A percentile compares a stretch with the other conserved stretches of the same genome.
Conservation (phyloP, 2,329 filamentous ascomycete species). For the Hymenoscyphus albidus region DNA sequence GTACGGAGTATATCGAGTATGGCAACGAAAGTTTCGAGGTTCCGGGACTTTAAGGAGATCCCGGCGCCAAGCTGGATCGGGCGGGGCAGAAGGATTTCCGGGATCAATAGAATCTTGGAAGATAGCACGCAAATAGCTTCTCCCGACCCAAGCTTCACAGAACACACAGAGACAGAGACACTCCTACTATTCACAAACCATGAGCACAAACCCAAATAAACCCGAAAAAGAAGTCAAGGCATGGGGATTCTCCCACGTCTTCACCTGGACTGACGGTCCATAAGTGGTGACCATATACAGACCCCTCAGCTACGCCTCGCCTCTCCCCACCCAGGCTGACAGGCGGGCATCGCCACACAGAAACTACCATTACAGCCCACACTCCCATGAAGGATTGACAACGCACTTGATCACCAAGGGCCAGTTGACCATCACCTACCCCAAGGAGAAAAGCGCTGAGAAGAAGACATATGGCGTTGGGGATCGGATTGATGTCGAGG, state of each 20-base stretch:
- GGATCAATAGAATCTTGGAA: no score
- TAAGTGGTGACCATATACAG: constrained; percentile 41
- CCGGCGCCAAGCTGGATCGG: neutral
- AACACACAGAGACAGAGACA: neutral
- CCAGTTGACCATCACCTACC: constrained; percentile 63
- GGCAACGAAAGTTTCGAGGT: neutral
- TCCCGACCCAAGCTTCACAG: neutral
- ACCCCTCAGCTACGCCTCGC: constrained; percentile 10
- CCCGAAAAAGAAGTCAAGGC: constrained; percentile 59
- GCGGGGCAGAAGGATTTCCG: neutral
- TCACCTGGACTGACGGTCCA: constrained; percentile 69
- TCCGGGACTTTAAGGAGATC: neutral
- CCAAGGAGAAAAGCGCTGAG: constrained; percentile 49
- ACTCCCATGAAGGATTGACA: constrained; percentile 60
- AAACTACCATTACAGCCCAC: constrained; percentile 65
- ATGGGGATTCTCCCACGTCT: constrained; percentile 67
- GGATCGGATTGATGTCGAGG: constrained; percentile 62
- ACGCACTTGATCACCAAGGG: constrained; percentile 67
- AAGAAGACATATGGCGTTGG: constrained; percentile 59
- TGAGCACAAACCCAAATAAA: constrained; percentile 40
- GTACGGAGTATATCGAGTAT: neutral
- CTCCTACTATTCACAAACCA: constrained; percentile 7
- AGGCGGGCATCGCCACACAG: constrained; percentile 37
- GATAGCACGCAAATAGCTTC: no score
- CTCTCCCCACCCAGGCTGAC: constrained; percentile 18